phyloP scores from a whole-genome alignment of 2,329 filamentous ascomycete genomes.

The Pseudogymnoascus sp. region DNA sequence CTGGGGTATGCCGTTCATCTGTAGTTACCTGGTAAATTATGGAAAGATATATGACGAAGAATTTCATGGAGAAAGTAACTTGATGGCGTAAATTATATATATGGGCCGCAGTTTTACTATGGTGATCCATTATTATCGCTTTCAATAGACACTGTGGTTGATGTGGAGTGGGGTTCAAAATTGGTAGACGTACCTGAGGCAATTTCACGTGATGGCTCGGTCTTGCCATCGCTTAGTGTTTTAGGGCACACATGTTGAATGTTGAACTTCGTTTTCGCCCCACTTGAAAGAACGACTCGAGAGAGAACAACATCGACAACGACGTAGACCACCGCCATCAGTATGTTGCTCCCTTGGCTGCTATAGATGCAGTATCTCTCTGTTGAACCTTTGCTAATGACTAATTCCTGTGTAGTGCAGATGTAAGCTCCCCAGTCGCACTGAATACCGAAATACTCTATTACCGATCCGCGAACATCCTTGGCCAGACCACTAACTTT shows the following conservation, averaged over 20 bases:
- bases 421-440: slow-evolving; percentile 57
- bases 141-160: background rate
- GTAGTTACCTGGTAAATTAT: background rate
- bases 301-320: slow-evolving; percentile 12
- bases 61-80: background rate
- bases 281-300: slow-evolving; percentile 10
- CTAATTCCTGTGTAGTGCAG: slow-evolving; percentile 60
- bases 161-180: background rate
- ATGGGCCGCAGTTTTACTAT: background rate
- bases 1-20: background rate
- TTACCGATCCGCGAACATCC: slow-evolving; percentile 22
- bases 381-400: slow-evolving; percentile 40
- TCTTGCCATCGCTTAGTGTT: slow-evolving; percentile 10
- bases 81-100: background rate
- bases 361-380: slow-evolving; percentile 2
- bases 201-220: background rate
- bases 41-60: background rate
- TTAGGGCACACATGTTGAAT: slow-evolving; percentile 11
- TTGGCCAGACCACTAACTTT: slow-evolving; percentile 19
- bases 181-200: background rate
- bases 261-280: slow-evolving; percentile 8
- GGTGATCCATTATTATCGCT: background rate
- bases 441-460: slow-evolving; percentile 18
- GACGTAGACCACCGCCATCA: slow-evolving; percentile 38
- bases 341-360: slow-evolving; percentile 38